These are phyloP conservation scores for Cylindrotheca fusiformis DNA, from an alignment of 108 stramenopile species.

Conservation along the genomic window DNA sequence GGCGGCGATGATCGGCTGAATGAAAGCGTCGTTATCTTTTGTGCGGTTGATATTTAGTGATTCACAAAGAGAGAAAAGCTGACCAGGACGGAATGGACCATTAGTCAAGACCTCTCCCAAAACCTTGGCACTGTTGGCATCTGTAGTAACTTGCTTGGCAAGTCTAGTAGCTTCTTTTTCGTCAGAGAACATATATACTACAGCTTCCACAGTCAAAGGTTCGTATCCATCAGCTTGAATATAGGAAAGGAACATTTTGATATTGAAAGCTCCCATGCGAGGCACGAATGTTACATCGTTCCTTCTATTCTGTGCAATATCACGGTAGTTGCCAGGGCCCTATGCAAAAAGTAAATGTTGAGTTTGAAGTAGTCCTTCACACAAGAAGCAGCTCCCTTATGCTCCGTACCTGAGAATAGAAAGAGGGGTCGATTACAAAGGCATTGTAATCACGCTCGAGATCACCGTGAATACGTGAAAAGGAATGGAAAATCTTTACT, in stretches of 20 bases:
- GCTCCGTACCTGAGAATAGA: slow-evolving; percentile 70
- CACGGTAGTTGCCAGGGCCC: slow-evolving; percentile 96
- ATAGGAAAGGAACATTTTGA: slow-evolving; percentile 87
- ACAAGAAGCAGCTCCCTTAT: background rate
- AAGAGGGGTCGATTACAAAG: slow-evolving; percentile 87
- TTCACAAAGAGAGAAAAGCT: slow-evolving; percentile 83
- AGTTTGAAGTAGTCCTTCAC: background rate
- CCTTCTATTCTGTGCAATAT: slow-evolving; percentile 95
- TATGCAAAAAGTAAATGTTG: slow-evolving; percentile 2
- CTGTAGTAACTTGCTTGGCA: slow-evolving; percentile 52
- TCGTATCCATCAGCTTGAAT: slow-evolving; percentile 97
- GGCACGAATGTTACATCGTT: slow-evolving; percentile 90
- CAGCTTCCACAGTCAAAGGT: slow-evolving; percentile 92
- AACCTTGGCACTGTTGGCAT: slow-evolving; percentile 55
- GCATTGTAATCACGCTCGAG: slow-evolving; percentile 98
- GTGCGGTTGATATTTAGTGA: slow-evolving; percentile 60
- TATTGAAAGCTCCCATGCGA: slow-evolving; percentile 82
- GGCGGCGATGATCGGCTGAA: slow-evolving; percentile 68
- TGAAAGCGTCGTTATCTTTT: slow-evolving; percentile 54
- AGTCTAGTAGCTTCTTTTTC: slow-evolving; percentile 51
- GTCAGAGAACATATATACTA: slow-evolving; percentile 68
- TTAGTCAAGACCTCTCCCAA: slow-evolving; percentile 62
- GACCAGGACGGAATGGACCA: slow-evolving; percentile 91
- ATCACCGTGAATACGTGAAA: slow-evolving; percentile 95
- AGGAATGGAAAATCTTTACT: slow-evolving; percentile 90